Evolutionary conservation across 108 stramenopile species (phyloP), one percentile per base, ranked within the genome.

Genomic region (Ochromonas danica): DNA sequence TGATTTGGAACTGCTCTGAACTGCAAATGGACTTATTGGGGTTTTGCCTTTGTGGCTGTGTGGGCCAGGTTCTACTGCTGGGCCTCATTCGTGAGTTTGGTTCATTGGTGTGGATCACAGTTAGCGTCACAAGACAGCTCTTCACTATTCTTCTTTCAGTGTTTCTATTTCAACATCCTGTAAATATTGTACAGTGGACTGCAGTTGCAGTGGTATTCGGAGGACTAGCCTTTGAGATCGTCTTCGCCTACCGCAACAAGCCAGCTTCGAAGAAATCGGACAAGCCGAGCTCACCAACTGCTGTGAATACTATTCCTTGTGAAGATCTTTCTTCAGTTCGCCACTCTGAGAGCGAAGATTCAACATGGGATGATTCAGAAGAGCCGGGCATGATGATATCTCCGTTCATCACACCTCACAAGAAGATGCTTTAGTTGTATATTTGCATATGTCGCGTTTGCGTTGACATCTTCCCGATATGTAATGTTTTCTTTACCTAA

Each of bases 131-230:
- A 33, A 39, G 72, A 36, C 43, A 75, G 40, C 40, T 75, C 14
- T 45, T 75, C 72, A 85, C 80, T 27, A 83, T 85, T 39, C 70
- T 85, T 70, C 41, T 85, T 35, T 85, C 85, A 0, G 85, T 85
- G 0, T 82, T 83, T 14, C 39, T 83, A 39, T 85, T 85, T 80
- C 45, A 77, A 2, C 85, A 85, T 80, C 78, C 33, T 43, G 77
- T 85, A 0, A 80, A 14, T 39, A 74, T 74, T 60, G 81, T 83
- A 81, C 85, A 85, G 40, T 85, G 85, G 85, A 25, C 79, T 1
- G 85, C 82, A 3, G 38, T 85, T 14, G 30, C 81, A 36, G 28
- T 82, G 42, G 85, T 85, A 14, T 85, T 85, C 30, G 81, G 61
- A 0, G 85, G 85, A 1, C 42, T 85, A 71, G 40, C 61, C 10